phyloP scores from a whole-genome alignment of 495 filamentous ascomycete genomes.

The Platismatia glauca region DNA sequence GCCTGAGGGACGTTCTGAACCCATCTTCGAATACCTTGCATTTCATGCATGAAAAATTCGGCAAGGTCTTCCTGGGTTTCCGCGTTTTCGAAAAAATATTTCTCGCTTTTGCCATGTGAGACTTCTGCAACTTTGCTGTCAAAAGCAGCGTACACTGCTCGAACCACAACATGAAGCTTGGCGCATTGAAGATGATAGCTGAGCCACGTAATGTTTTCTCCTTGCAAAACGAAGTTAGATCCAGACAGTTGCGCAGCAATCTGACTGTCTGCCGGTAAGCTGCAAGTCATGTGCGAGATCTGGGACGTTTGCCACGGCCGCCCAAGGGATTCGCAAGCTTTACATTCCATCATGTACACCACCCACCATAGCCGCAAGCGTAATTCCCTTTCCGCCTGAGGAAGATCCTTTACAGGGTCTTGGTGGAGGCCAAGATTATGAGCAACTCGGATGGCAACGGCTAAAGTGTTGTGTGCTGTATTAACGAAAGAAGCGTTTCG shows the following conservation, averaged over 20 bases:
- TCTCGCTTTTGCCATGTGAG: constrained; percentile 12
- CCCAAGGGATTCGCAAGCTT: constrained; percentile 44
- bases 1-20: constrained; percentile 31
- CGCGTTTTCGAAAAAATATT: constrained; percentile 25
- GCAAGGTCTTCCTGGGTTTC: constrained; percentile 24
- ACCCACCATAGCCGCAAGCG: constrained; percentile 46
- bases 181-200: constrained; percentile 32
- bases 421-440: constrained; percentile 45
- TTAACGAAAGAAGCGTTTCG: constrained; percentile 42
- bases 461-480: constrained; percentile 36
- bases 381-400: constrained; percentile 33
- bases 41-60: constrained; percentile 25
- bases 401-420: constrained; percentile 34
- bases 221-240: constrained; percentile 32
- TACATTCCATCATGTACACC: constrained; percentile 40
- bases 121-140: constrained; percentile 24
- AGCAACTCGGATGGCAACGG: constrained; percentile 39
- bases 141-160: constrained; percentile 33
- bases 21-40: constrained; percentile 32
- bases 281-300: constrained; percentile 30
- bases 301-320: constrained; percentile 36
- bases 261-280: constrained; percentile 33
- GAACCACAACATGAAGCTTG: constrained; percentile 33
- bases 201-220: constrained; percentile 35
- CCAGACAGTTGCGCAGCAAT: constrained; percentile 31